Evolutionary conservation across 257 asterid species (phyloP), one percentile per base, ranked within the genome.

Genomic region (Anisodus tanguticus): DNA sequence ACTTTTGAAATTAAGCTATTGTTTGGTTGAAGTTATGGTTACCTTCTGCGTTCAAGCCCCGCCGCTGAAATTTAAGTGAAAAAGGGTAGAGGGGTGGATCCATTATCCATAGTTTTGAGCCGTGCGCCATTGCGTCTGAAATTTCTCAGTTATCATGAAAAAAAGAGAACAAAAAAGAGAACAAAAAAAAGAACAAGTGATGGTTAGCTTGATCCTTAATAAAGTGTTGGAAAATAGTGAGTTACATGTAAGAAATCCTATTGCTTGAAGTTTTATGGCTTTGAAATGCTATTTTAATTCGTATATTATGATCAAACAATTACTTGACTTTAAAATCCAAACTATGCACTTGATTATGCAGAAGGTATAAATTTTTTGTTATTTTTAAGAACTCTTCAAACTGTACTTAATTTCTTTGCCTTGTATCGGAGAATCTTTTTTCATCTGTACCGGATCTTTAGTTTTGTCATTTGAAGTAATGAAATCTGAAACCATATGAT

Each of bases 181-280:
- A 31, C 35, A 31, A 31, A 31, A 31, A 31, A 31, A 74, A 74
- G 11, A 49, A 49, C 19, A 51, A 77, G 82, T 77, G 19, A 53
- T 13, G 64, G 45, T 51, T 77, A 49, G 19, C 64, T 53, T 53
- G 64, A 51, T 26, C 64, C 64, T 53, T 74, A 1, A 53, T 49
- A 31, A 77, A 53, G 49, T 77, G 82, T 53, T 53, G 64, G 82
- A 77, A 53, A 54, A 53, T 49, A 74, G 81, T 76, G 62, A 76
- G 81, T 26, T 76, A 26, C 81, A 53, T 76, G 13, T 54, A 76
- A 12, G 47, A 76, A 51, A 26, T 76, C 64, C 59, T 47, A 11
- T 49, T 12, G 6, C 64, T 53, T 76, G 45, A 26, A 77, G 63
- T 53, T 31, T 51, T 53, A 76, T 51, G 63, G 60, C 15, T 26